Percentiles rank a stretch among this genome's conserved stretches.
These are phyloP conservation scores for Neocatenulostroma microsporum DNA, from an alignment of 2,329 filamentous ascomycete genomes.

Conservation along the genomic window DNA sequence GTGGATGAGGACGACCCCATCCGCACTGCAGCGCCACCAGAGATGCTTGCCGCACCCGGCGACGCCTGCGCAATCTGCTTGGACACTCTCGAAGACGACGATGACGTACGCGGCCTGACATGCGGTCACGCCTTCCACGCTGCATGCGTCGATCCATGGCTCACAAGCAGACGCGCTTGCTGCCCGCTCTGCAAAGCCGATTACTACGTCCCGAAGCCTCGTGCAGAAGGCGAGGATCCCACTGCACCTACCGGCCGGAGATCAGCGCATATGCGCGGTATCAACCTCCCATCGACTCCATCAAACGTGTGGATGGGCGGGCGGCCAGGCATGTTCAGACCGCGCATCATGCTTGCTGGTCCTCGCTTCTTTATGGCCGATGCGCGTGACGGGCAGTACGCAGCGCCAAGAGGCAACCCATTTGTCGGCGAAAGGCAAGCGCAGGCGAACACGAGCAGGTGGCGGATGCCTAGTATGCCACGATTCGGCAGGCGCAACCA, in stretches of 20 bases:
- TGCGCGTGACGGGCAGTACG: background rate
- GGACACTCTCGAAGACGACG: slow-evolving; percentile 86
- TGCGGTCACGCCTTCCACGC: slow-evolving; percentile 99
- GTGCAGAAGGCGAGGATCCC: slow-evolving; percentile 44
- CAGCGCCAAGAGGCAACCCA: background rate
- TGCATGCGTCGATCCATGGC: slow-evolving; percentile 90
- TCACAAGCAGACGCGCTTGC: slow-evolving; percentile 87
- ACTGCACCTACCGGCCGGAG: slow-evolving; percentile 10
- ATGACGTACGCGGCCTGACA: slow-evolving; percentile 85
- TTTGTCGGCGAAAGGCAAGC: slow-evolving; percentile 7
- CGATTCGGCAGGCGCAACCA: slow-evolving; percentile 19
- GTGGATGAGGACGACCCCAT: slow-evolving; percentile 76
- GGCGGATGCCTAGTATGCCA: slow-evolving; percentile 19
- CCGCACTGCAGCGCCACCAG: slow-evolving; percentile 69
- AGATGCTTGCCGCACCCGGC: slow-evolving; percentile 71
- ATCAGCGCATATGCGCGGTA: slow-evolving; percentile 5
- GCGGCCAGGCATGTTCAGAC: slow-evolving; percentile 18
- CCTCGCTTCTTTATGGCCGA: too few species aligned
- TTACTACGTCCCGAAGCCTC: slow-evolving; percentile 90
- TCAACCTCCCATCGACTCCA: slow-evolving; percentile 20
- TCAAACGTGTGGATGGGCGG: slow-evolving; percentile 22
- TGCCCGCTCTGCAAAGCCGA: slow-evolving; percentile 97
- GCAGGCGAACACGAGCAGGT: slow-evolving; percentile 4
- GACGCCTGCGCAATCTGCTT: slow-evolving; percentile 97
- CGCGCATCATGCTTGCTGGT: too few species aligned